Evolutionary conservation across 2,329 filamentous ascomycete genomes (phyloP), one percentile per base, ranked within the genome.

Genomic region (Fusarium temperatum): DNA sequence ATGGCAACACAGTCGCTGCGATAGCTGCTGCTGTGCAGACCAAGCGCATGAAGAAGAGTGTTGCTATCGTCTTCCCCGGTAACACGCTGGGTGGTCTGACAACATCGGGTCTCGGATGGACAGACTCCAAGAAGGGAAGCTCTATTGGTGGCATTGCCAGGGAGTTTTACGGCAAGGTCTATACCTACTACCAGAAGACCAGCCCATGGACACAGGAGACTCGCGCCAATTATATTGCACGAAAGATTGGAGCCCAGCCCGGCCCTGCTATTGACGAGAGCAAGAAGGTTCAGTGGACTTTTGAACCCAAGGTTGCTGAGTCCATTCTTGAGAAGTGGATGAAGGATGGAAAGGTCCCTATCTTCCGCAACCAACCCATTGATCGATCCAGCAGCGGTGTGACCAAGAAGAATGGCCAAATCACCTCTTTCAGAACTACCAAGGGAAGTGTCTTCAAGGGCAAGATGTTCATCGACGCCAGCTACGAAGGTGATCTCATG

Each of bases 401-500:
- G 22, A 38, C 63, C 17, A 75, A 75, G 50, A 57, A 61, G 22
- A 74, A 74, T 14, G 47, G 68, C 2, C 47, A 59, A 8, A 75
- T 75, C 14, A n/a, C 47, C 1, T 75, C 72, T 17, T 75, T 75
- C 44, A 75, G 50, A 41, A 75, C 73, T 2, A 38, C 60, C 6
- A 51, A 30, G 7, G 73, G 73, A 12, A 42, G 48, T 17, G 35
- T 70, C 51, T 75, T 70, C 13, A 20, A 50, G 12, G 73, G 56
- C 32, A 75, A 75, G 55, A 75, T 75, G 70, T 75, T 75, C 13
- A 75, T 75, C 11, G 73, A 75, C 38, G 73, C 73, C 20, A 66
- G 73, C 28, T 75, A 75, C 13, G 73, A 75, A 28, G 73, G 73
- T n/a, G 73, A 75, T 12, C 53, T 75, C 20, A 75, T 75, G 73